Evolutionary conservation across 2,329 filamentous ascomycete species (phyloP).

Genomic region (Trichophyton verrucosum): DNA sequence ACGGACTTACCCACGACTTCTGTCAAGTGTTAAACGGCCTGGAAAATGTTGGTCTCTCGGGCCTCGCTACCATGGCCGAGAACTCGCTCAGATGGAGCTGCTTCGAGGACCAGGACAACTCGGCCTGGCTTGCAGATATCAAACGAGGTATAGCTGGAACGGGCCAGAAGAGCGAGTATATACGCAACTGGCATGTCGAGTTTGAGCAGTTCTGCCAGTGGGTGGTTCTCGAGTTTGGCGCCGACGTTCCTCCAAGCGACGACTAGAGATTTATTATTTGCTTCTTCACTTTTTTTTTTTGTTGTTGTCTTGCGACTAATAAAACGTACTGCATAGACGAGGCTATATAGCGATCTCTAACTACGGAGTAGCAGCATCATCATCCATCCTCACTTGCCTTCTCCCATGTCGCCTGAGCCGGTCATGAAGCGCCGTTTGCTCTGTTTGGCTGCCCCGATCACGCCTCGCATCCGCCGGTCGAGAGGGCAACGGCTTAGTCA

Average conservation of each 20-base stretch:
- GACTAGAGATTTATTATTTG: background rate
- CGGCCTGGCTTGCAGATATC: conserved; percentile 61
- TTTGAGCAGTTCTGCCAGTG: conserved; percentile 89
- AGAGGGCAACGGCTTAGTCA: background rate
- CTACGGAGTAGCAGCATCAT: no score
- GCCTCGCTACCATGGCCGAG: conserved; percentile 74
- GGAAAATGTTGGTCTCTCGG: conserved; percentile 79
- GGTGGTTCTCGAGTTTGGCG: conserved; percentile 64
- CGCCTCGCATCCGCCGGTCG: background rate
- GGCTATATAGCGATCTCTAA: no score
- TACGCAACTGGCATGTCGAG: conserved; percentile 66
- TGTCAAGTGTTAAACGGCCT: conserved; percentile 91
- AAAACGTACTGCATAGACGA: background rate
- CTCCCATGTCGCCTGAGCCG: background rate
- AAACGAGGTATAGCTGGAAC: conserved; percentile 60
- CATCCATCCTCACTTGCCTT: no score
- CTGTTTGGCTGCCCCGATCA: background rate
- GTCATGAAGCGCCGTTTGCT: background rate
- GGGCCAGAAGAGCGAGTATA: conserved; percentile 55
- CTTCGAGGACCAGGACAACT: conserved; percentile 63
- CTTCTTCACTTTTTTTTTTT: no score
- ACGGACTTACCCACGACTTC: conserved; percentile 81
- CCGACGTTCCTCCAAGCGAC: conserved; percentile 6
- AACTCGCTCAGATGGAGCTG: conserved; percentile 86
- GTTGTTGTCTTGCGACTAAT: no score